Base-by-base conservation (phyloP, 1,284 basidiomycete species). In the Termitomyces sp. region DNA sequence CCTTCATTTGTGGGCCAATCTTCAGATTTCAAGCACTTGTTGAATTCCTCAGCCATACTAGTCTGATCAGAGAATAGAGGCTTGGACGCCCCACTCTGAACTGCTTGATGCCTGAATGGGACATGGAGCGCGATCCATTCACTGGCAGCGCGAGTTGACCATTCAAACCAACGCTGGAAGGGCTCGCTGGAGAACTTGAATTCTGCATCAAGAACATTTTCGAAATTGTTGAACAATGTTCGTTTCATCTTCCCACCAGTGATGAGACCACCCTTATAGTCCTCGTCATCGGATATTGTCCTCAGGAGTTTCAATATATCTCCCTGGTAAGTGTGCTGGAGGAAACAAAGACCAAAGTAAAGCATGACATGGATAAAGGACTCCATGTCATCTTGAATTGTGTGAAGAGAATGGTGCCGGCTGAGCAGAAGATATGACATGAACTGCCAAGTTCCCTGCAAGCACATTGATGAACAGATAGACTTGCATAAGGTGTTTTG, bases 341-440 rank as follows among this genome's bases (percentile, higher is more conserved):
- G 42, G 45, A 39, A 50, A 30, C 49, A 39, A 30, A 50, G 36
- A 2, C 36, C 48, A n/a, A 30, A 30, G 28, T 50, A 49, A 5
- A 49, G 15, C 47, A 49, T 49, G 15, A 49, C 55, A 45, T 64
- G 63, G 34, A 71, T 59, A 52, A 71, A 65, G 1, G 70, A 73
- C 52, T 73, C 70, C 10, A 73, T 52, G 45, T 73, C 71, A 51
- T 74, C 71, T 30, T 65, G 61, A 9, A 69, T 43, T 17, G 63
- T 33, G 15, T 28, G 43, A 31, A 52, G 24, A 24, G 24, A 24
- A 24, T 24, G 24, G 24, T 24, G 24, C 2, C 5, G 30, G 28
- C 10, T 15, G 15, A 45, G 48, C 9, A 50, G 21, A n/a, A 45
- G 38, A 24, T 30, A 36, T 12, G 47, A 54, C 44, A 57, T 53